Conservation (phyloP, 768 basidiomycete species). For the Termitomyces sp. region DNA sequence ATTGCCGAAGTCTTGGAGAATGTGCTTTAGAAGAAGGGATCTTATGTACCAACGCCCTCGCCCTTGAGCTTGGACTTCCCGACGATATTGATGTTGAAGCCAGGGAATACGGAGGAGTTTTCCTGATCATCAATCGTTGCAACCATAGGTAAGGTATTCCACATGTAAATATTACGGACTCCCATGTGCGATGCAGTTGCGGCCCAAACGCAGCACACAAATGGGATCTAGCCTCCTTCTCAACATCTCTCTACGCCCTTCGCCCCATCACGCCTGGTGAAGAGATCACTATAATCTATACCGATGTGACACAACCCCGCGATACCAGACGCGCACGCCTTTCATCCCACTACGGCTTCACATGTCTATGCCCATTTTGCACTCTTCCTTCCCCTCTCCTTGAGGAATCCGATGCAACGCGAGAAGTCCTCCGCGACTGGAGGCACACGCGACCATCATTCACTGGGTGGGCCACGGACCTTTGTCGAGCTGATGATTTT, state of each 20-base stretch:
- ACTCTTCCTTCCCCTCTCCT: conserved; percentile 13
- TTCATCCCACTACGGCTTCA: conserved; percentile 33
- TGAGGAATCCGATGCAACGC: conserved; percentile 7
- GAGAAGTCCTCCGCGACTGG: conserved; percentile 11
- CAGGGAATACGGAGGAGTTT: conserved; percentile 36
- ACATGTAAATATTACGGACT: neutral
- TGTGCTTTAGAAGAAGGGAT: conserved; percentile 36
- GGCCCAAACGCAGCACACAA: conserved; percentile 37
- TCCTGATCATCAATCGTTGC: conserved; percentile 33
- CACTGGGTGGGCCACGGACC: conserved; percentile 36
- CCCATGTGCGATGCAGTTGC: conserved; percentile 24
- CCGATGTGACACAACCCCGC: conserved; percentile 32
- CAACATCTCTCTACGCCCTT: conserved; percentile 34
- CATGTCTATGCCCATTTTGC: conserved; percentile 35
- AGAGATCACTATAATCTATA: conserved; percentile 42
- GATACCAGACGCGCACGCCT: conserved; percentile 28
- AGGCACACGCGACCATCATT: conserved; percentile 19
- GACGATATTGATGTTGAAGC: conserved; percentile 17
- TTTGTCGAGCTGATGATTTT: conserved; percentile 33
- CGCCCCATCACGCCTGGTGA: conserved; percentile 32
- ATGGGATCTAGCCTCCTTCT: conserved; percentile 35
- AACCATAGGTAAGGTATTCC: conserved; percentile 34
- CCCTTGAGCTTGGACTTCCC: conserved; percentile 26
- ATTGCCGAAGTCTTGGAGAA: conserved; percentile 22
- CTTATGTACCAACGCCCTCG: conserved; percentile 35